A percentile compares a stretch with the other conserved stretches of the same genome.
Conservation (phyloP, 2,329 filamentous ascomycete genomes). For the Aspergillus sp. region DNA sequence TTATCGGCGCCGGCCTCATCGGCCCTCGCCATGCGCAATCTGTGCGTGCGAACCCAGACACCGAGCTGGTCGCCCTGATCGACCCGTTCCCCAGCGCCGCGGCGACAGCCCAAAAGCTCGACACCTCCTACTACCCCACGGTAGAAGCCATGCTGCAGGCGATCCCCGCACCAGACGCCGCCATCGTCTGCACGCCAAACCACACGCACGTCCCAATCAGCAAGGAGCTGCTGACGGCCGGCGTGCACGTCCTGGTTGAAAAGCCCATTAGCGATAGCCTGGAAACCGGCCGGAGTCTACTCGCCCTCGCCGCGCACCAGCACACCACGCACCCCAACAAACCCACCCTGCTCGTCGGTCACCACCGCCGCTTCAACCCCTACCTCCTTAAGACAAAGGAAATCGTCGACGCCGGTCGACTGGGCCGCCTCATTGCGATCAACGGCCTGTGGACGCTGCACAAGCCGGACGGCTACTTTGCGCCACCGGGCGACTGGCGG, state of each 20-base stretch:
- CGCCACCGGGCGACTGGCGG: slow-evolving; percentile 49
- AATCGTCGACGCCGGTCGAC: slow-evolving; percentile 35
- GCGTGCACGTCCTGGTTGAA: slow-evolving; percentile 56
- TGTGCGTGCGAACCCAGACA: slow-evolving; percentile 36
- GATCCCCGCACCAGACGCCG: slow-evolving; percentile 47
- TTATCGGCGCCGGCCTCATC: slow-evolving; percentile 50
- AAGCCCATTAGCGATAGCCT: slow-evolving; percentile 52
- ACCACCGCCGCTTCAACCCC: slow-evolving; percentile 60
- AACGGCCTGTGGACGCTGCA: slow-evolving; percentile 54
- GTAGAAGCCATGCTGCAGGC: slow-evolving; percentile 44
- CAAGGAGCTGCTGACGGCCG: slow-evolving; percentile 46
- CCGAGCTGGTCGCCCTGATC: slow-evolving; percentile 45
- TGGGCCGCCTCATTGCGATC: slow-evolving; percentile 52
- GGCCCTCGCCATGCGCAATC: slow-evolving; percentile 51
- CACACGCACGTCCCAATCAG: slow-evolving; percentile 54
- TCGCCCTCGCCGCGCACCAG: slow-evolving; percentile 18
- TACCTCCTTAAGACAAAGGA: slow-evolving; percentile 52
- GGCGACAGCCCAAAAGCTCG: slow-evolving; percentile 33
- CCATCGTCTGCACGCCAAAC: slow-evolving; percentile 60
- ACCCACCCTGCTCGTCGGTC: slow-evolving; percentile 53
- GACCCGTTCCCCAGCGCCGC: slow-evolving; percentile 43
- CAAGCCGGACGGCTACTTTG: slow-evolving; percentile 54
- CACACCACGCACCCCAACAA: slow-evolving; percentile 34
- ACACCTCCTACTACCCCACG: slow-evolving; percentile 40
- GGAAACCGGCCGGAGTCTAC: slow-evolving; percentile 19